Conservation (phyloP, 257 asterid species). For the Forsythia suspensa region DNA sequence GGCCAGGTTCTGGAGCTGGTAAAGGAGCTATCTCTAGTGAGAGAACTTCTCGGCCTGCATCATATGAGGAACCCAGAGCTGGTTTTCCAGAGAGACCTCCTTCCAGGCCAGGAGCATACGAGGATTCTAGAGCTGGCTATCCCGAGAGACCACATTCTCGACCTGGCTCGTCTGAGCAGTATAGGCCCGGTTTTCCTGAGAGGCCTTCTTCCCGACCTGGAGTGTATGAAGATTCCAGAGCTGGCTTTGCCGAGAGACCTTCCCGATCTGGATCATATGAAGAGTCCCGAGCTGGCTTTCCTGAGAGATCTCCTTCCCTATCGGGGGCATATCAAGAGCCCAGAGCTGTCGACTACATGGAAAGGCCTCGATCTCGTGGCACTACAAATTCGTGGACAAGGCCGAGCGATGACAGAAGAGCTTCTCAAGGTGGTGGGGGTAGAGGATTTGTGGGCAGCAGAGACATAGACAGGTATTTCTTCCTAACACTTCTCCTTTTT, state of each 20-base stretch:
- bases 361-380: conserved; percentile 90
- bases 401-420: conserved; percentile 67
- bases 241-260: conserved; percentile 42
- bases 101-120: conserved; percentile 32
- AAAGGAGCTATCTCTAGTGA: conserved; percentile 41
- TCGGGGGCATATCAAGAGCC: conserved; percentile 50
- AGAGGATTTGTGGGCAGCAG: conserved; percentile 77
- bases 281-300: conserved; percentile 52
- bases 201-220: conserved; percentile 64
- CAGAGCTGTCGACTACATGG: conserved; percentile 60
- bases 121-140: conserved; percentile 36
- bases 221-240: conserved; percentile 64
- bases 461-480: conserved; percentile 68
- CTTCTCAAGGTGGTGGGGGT: conserved; percentile 71
- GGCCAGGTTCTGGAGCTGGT: conserved; percentile 78
- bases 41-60: conserved; percentile 33
- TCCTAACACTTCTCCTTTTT: conserved; percentile 12
- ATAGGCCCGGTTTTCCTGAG: conserved; percentile 43
- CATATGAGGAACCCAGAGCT: conserved; percentile 41
- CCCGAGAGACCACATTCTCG: conserved; percentile 47
- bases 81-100: conserved; percentile 39
- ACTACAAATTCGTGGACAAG: conserved; percentile 60
- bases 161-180: conserved; percentile 48
- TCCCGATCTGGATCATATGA: conserved; percentile 56
- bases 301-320: conserved; percentile 40